These are phyloP conservation scores for Aspergillus udagawae DNA, from an alignment of 2,329 filamentous ascomycete species.

Conservation along the genomic window DNA sequence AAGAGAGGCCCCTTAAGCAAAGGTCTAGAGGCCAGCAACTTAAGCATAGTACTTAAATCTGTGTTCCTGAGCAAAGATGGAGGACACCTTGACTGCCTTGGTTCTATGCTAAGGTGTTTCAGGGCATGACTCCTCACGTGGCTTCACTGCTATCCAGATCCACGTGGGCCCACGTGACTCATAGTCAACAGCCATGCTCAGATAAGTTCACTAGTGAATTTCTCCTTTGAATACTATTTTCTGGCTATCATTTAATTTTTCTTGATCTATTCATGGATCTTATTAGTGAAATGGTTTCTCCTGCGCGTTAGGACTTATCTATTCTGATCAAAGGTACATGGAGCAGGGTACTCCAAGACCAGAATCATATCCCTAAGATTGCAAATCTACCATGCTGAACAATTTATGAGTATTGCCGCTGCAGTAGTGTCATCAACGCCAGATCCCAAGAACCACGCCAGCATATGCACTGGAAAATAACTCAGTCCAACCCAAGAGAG, in stretches of 20 bases:
- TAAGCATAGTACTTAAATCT: not conserved
- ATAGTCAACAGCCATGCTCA: not conserved
- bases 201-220: not conserved
- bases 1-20: not conserved
- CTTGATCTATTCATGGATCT: not conserved
- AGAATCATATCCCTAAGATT: not conserved
- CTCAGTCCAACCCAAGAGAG: not conserved
- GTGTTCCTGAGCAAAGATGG: not conserved
- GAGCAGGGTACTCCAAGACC: not conserved
- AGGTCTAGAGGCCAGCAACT: not conserved
- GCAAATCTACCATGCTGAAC: not conserved
- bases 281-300: not conserved
- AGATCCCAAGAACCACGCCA: not conserved
- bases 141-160: not conserved
- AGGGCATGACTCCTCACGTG: conserved; percentile 1
- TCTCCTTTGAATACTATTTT: not conserved
- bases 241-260: no score
- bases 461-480: not conserved
- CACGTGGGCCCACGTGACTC: not conserved
- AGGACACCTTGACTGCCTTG: not conserved
- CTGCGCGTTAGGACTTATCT: not conserved
- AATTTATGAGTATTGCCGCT: not conserved
- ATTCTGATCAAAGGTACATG: not conserved
- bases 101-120: not conserved
- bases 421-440: not conserved